These are phyloP conservation scores for Ajuga chamaepitys DNA, from an alignment of 257 asterid genomes.

Conservation along the genomic window DNA sequence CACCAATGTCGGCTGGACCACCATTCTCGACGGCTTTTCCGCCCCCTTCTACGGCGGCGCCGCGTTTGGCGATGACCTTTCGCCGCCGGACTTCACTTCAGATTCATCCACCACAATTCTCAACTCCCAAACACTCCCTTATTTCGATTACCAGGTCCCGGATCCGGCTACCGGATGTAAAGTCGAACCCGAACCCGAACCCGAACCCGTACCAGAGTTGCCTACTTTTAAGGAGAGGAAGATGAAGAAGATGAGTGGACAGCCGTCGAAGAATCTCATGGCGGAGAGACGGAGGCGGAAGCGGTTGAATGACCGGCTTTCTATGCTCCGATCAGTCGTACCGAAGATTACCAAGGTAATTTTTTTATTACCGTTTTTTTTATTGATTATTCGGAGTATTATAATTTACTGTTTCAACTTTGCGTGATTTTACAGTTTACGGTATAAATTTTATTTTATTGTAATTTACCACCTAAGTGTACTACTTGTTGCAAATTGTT, in stretches of 20 bases:
- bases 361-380: background rate
- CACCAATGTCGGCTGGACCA: too few relatives aligned
- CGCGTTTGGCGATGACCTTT: slow-evolving; percentile 33
- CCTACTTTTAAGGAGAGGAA: slow-evolving; percentile 23
- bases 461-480: too few relatives aligned
- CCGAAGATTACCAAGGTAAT: slow-evolving; percentile 89
- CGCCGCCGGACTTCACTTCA: slow-evolving; percentile 26
- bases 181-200: slow-evolving; percentile 26
- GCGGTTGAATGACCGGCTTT: slow-evolving; percentile 74
- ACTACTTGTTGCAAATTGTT: too few relatives aligned
- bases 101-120: slow-evolving; percentile 26
- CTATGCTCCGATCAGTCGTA: slow-evolving; percentile 82
- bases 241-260: slow-evolving; percentile 41
- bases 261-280: slow-evolving; percentile 77
- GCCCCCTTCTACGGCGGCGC: slow-evolving; percentile 3
- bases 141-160: slow-evolving; percentile 18
- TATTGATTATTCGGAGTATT: too few relatives aligned
- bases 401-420: too few relatives aligned
- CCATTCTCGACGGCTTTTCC: background rate
- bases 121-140: slow-evolving; percentile 22
- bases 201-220: slow-evolving; percentile 25
- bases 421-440: too few relatives aligned
- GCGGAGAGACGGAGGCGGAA: slow-evolving; percentile 84
- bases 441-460: too few relatives aligned
- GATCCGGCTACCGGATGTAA: slow-evolving; percentile 22